These are phyloP conservation scores for Phytophthora litchii DNA, from an alignment of 352 stramenopile species.

Conservation along the genomic window DNA sequence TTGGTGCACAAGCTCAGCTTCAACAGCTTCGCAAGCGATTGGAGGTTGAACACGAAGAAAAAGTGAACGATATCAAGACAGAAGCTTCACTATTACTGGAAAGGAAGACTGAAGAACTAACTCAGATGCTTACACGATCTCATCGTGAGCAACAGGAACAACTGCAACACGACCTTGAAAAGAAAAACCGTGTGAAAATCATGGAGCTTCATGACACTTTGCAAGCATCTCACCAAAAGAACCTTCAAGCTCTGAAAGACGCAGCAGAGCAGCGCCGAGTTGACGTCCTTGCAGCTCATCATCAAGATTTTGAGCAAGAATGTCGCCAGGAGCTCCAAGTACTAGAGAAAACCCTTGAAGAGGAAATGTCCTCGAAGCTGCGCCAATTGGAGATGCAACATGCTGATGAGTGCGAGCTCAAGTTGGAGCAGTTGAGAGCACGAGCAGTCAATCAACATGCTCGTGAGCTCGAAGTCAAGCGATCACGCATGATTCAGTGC, in stretches of 20 bases:
- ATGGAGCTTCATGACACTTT: constrained; percentile 60
- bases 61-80: constrained; percentile 29
- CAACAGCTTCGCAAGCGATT: constrained; percentile 59
- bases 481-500: constrained; percentile 49
- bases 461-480: constrained; percentile 51
- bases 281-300: constrained; percentile 22
- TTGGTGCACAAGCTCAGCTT: constrained; percentile 65
- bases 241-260: constrained; percentile 32
- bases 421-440: constrained; percentile 40
- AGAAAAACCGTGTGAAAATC: constrained; percentile 48
- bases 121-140: constrained; percentile 40
- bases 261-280: constrained; percentile 31
- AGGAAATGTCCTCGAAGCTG: constrained; percentile 44
- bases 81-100: constrained; percentile 40
- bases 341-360: constrained; percentile 48
- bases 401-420: constrained; percentile 41
- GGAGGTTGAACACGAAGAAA: constrained; percentile 47
- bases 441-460: constrained; percentile 37
- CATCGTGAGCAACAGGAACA: constrained; percentile 48
- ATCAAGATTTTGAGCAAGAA: constrained; percentile 36
- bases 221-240: constrained; percentile 35
- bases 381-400: constrained; percentile 52
- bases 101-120: constrained; percentile 45
- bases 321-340: constrained; percentile 41
- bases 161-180: constrained; percentile 47